phyloP scores from a whole-genome alignment of 2,329 filamentous ascomycete genomes.

The Zasmidium citrigriseum region DNA sequence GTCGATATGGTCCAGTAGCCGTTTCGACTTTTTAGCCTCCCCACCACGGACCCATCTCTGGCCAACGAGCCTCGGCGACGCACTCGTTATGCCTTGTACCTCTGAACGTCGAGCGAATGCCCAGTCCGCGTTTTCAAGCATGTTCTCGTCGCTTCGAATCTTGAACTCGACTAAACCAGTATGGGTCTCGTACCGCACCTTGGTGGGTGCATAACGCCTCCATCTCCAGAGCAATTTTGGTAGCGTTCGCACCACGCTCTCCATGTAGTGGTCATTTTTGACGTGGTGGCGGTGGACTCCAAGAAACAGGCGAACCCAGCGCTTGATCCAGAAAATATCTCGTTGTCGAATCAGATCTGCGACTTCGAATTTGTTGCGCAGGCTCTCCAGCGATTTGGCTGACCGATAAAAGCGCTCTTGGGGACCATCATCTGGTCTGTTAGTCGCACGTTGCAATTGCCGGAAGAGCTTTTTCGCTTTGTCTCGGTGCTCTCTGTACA shows the following conservation, averaged over 20 bases:
- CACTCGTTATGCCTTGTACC: not conserved
- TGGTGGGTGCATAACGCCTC: constrained; percentile 21
- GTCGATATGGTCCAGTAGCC: not conserved
- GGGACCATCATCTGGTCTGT: not conserved
- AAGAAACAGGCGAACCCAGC: constrained; percentile 33
- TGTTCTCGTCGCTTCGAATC: constrained; percentile 15
- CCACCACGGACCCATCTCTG: not conserved
- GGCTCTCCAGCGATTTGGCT: constrained; percentile 8
- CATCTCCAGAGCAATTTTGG: constrained; percentile 31
- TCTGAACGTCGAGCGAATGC: not conserved
- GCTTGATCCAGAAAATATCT: constrained; percentile 25
- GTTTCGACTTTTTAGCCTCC: not conserved
- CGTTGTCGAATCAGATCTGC: constrained; percentile 21
- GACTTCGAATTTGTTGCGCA: constrained; percentile 22
- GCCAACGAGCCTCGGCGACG: constrained; percentile 1
- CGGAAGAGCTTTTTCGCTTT: too few relatives aligned
- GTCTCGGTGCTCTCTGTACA: constrained; percentile 8
- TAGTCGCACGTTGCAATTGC: too few relatives aligned
- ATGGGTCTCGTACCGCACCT: constrained; percentile 30
- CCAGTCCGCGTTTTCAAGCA: not conserved
- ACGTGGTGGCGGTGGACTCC: not conserved
- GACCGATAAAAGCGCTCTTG: not conserved
- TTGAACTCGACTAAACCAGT: constrained; percentile 33
- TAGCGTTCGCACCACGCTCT: constrained; percentile 15
- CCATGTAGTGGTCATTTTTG: not conserved